These are phyloP conservation scores for Fusarium pseudoanthophilum DNA, from an alignment of 2,329 filamentous ascomycete genomes.

Conservation along the genomic window DNA sequence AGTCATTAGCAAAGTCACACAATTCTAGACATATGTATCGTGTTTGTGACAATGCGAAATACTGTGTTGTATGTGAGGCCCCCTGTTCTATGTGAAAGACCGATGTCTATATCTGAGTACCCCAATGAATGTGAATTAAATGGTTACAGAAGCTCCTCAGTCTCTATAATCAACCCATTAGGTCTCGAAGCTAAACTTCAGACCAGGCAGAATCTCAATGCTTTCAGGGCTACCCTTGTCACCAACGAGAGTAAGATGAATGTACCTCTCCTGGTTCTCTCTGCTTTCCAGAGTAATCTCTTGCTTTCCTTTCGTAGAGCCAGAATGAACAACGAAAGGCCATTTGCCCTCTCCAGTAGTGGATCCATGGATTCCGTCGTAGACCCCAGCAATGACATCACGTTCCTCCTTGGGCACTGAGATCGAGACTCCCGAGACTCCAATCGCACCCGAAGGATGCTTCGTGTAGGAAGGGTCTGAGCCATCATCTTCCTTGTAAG, in stretches of 20 bases:
- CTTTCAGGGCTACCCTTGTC: background rate
- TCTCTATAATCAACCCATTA: fast-evolving
- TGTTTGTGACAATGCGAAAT: background rate
- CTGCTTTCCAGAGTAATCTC: background rate
- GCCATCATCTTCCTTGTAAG: background rate
- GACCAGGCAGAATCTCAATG: conserved; percentile 15
- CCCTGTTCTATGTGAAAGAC: fast-evolving
- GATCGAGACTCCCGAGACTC: conserved; percentile 1
- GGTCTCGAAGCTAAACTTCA: conserved; percentile 5
- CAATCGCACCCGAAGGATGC: conserved; percentile 5
- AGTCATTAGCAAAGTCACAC: background rate
- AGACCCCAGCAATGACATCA: background rate
- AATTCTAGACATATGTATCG: background rate
- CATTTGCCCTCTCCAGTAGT: background rate
- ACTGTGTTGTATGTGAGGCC: background rate
- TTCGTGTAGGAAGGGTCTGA: conserved; percentile 1
- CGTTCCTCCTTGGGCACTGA: background rate
- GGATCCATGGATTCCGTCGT: conserved; percentile 18
- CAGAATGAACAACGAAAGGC: conserved; percentile 27
- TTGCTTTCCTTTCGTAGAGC: conserved; percentile 4
- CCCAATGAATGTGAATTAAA: fast-evolving
- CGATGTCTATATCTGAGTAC: fast-evolving
- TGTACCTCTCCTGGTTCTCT: background rate
- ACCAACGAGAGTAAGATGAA: conserved; percentile 6
- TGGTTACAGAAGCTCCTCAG: no score